A percentile compares a stretch with the other conserved stretches of the same genome.
Evolutionary conservation across 257 asterid genomes (phyloP).

Genomic region (Salvia miltiorrhiza): DNA sequence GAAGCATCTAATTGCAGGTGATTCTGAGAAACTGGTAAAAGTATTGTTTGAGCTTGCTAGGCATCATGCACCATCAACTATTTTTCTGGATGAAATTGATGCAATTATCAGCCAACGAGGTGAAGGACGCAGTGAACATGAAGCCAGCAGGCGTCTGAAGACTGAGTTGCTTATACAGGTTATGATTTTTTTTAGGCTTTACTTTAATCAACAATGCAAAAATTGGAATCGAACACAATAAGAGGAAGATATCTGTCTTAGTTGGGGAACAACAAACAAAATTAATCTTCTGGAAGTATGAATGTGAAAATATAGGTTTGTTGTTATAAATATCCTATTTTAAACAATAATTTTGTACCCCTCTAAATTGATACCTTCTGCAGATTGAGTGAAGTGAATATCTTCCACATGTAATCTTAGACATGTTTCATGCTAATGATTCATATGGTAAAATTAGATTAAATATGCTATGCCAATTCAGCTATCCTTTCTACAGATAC

Average conservation of each 20-base stretch:
- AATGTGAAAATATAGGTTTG: not conserved
- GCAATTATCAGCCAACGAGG: slow-evolving; percentile 98
- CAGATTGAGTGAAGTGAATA: not conserved
- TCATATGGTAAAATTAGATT: not conserved
- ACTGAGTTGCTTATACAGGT: slow-evolving; percentile 99
- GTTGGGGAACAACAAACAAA: not conserved
- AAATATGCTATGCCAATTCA: not conserved
- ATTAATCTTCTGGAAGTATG: not conserved
- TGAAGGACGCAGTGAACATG: slow-evolving; percentile 98
- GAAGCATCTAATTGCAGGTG: slow-evolving; percentile 55
- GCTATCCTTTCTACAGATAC: slow-evolving; percentile 2
- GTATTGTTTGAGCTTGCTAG: slow-evolving; percentile 97
- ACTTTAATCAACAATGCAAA: slow-evolving; percentile 11
- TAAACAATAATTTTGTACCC: not conserved
- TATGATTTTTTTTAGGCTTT: slow-evolving; percentile 16
- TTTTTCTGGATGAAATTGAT: slow-evolving; percentile 95
- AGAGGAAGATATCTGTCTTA: not conserved
- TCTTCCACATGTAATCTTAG: not conserved
- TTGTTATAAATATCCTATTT: not conserved
- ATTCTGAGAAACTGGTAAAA: slow-evolving; percentile 91
- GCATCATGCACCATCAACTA: slow-evolving; percentile 98
- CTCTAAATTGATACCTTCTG: not conserved
- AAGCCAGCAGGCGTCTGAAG: slow-evolving; percentile 96
- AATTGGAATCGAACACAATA: not conserved
- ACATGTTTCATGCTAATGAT: not conserved